phyloP scores from a whole-genome alignment of 331 rosid genomes.

The Prunus yedoensis region DNA sequence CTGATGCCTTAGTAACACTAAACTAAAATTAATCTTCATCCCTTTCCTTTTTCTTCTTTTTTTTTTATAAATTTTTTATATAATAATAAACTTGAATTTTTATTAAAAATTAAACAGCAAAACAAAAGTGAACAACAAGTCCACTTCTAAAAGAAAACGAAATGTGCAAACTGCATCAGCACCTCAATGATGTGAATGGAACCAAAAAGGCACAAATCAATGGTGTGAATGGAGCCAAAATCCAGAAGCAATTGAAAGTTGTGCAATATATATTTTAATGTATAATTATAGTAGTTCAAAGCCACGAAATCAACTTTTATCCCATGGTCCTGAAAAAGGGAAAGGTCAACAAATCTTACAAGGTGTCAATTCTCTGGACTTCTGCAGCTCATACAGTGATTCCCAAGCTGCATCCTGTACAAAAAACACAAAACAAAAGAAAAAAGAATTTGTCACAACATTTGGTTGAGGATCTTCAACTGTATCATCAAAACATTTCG shows the following conservation, averaged over 20 bases:
- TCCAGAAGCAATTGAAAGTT: background rate
- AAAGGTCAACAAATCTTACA: conserved; percentile 32
- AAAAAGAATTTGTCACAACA: background rate
- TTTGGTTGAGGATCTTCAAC: background rate
- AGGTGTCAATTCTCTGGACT: conserved; percentile 24
- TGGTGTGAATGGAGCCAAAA: background rate
- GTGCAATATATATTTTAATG: background rate
- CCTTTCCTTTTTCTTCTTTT: too few relatives aligned
- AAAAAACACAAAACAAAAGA: conserved; percentile 15
- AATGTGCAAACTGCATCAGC: too few relatives aligned
- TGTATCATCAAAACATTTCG: background rate
- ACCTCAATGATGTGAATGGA: background rate
- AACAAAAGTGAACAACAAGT: too few relatives aligned
- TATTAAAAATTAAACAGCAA: too few relatives aligned
- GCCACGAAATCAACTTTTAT: conserved; percentile 11
- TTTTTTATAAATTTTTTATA: too few relatives aligned
- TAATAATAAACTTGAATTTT: too few relatives aligned
- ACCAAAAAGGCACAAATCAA: background rate
- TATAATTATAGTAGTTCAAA: background rate
- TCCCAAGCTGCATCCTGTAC: conserved; percentile 45
- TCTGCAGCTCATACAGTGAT: conserved; percentile 37
- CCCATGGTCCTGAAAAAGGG: background rate
- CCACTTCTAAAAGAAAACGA: too few relatives aligned
- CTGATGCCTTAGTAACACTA: too few relatives aligned
- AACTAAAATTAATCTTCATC: too few relatives aligned